phyloP scores from a whole-genome alignment of 2,329 filamentous ascomycete species.

The Pyrenophora seminiperda region DNA sequence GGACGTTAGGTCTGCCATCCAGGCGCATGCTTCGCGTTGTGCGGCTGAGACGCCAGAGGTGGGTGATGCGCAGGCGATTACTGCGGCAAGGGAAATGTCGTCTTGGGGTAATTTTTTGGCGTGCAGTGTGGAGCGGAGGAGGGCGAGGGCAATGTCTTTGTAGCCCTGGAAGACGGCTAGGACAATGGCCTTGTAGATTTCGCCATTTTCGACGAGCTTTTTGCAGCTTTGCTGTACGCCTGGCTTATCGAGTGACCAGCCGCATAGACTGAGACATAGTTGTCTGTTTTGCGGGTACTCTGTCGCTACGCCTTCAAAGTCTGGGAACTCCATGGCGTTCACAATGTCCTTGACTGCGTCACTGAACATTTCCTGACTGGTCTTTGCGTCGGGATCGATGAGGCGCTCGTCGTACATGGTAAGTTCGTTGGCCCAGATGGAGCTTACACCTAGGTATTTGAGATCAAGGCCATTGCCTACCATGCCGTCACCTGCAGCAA shows the following conservation, averaged over 20 bases:
- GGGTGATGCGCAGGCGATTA: slow-evolving; percentile 54
- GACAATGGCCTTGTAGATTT: slow-evolving; percentile 77
- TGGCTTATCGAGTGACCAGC: slow-evolving; percentile 67
- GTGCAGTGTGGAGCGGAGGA: slow-evolving; percentile 70
- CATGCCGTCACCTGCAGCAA: slow-evolving; percentile 72
- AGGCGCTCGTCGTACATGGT: slow-evolving; percentile 56
- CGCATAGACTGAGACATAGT: slow-evolving; percentile 75
- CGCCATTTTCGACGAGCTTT: slow-evolving; percentile 57
- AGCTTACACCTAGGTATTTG: slow-evolving; percentile 74
- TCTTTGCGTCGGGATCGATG: slow-evolving; percentile 43
- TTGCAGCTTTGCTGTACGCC: slow-evolving; percentile 57
- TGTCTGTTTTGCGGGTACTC: slow-evolving; percentile 72
- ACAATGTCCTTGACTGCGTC: slow-evolving; percentile 66
- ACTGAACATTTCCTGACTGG: slow-evolving; percentile 62
- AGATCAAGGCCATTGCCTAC: slow-evolving; percentile 70
- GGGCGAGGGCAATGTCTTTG: slow-evolving; percentile 69
- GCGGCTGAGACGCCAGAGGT: slow-evolving; percentile 55
- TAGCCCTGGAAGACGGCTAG: slow-evolving; percentile 76
- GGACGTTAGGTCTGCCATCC: slow-evolving; percentile 68
- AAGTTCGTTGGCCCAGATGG: slow-evolving; percentile 73
- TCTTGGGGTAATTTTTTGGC: slow-evolving; percentile 65
- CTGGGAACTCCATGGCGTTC: slow-evolving; percentile 64
- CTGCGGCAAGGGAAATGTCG: slow-evolving; percentile 55
- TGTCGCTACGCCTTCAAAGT: slow-evolving; percentile 68
- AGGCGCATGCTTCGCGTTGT: slow-evolving; percentile 65